Evolutionary conservation across 2,329 filamentous ascomycete genomes (phyloP).

Genomic region (Westerdykella ornata): DNA sequence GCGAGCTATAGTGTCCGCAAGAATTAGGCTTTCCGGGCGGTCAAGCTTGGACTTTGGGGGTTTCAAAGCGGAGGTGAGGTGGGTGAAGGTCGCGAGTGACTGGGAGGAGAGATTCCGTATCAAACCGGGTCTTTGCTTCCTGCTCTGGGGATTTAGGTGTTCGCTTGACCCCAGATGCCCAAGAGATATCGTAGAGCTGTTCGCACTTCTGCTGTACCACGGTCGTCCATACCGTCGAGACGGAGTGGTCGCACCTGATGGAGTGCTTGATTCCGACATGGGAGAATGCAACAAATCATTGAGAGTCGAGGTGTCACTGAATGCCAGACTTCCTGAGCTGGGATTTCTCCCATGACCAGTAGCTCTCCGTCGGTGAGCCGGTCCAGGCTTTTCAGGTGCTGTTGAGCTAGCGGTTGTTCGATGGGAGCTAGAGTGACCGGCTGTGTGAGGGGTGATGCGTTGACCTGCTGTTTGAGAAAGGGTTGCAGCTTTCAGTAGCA

Average conservation of each 20-base stretch:
- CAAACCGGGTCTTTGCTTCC: conserved; percentile 32
- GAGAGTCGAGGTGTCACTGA: conserved; percentile 30
- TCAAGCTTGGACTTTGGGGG: conserved; percentile 4
- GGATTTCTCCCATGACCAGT: conserved; percentile 20
- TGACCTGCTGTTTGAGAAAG: conserved; percentile 7
- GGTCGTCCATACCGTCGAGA: conserved; percentile 18
- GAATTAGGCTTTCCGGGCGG: conserved; percentile 49
- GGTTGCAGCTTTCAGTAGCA: conserved; percentile 52
- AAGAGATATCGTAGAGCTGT: conserved; percentile 38
- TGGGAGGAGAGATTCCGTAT: conserved; percentile 8
- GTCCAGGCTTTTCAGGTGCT: conserved; percentile 1
- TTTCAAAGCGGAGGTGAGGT: background rate
- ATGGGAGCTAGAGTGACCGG: background rate
- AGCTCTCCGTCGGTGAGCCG: conserved; percentile 7
- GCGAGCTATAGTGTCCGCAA: conserved; percentile 62
- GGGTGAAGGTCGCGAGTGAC: conserved; percentile 18
- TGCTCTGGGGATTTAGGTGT: conserved; percentile 38
- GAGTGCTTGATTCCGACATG: conserved; percentile 34
- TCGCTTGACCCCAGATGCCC: conserved; percentile 38
- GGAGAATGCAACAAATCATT: conserved; percentile 31
- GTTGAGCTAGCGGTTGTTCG: background rate
- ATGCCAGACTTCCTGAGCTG: conserved; percentile 17
- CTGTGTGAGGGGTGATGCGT: background rate
- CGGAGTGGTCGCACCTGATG: conserved; percentile 41
- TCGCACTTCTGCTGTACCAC: conserved; percentile 35